These are phyloP conservation scores for Penicillium thymicola DNA, from an alignment of 2,329 filamentous ascomycete genomes.

Conservation along the genomic window DNA sequence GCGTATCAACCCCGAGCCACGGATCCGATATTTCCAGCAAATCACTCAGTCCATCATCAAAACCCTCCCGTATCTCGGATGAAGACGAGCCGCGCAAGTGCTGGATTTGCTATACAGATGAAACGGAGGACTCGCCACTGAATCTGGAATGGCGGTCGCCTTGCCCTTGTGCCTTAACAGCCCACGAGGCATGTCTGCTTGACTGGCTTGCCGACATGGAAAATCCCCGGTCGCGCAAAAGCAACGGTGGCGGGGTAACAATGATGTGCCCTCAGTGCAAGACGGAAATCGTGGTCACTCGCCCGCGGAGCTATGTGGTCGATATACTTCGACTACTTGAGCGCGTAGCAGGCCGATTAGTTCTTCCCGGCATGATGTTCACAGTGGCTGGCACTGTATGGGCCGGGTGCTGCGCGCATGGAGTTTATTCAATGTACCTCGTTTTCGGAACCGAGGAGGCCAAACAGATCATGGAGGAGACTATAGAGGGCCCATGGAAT, in stretches of 20 bases:
- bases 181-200: slow-evolving; percentile 84
- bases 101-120: slow-evolving; percentile 68
- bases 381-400: slow-evolving; percentile 48
- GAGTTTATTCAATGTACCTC: slow-evolving; percentile 61
- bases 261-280: slow-evolving; percentile 90
- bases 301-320: slow-evolving; percentile 71
- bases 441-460: slow-evolving; percentile 65
- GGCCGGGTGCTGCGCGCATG: slow-evolving; percentile 55
- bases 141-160: slow-evolving; percentile 76
- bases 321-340: slow-evolving; percentile 61
- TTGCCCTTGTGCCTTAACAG: slow-evolving; percentile 84
- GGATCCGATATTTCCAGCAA: slow-evolving; percentile 19
- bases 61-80: slow-evolving; percentile 13
- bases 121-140: slow-evolving; percentile 59
- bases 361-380: slow-evolving; percentile 62
- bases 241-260: slow-evolving; percentile 53
- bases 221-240: slow-evolving; percentile 52
- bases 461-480: slow-evolving; percentile 49
- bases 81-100: slow-evolving; percentile 52
- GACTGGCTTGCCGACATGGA: slow-evolving; percentile 94
- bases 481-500: slow-evolving; percentile 38
- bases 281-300: slow-evolving; percentile 69
- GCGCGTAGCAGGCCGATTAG: slow-evolving; percentile 54
- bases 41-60: slow-evolving; percentile 11
- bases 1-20: slow-evolving; percentile 11